phyloP scores from a whole-genome alignment of 805 yeast species.

The Wickerhamomyces ciferrii region DNA sequence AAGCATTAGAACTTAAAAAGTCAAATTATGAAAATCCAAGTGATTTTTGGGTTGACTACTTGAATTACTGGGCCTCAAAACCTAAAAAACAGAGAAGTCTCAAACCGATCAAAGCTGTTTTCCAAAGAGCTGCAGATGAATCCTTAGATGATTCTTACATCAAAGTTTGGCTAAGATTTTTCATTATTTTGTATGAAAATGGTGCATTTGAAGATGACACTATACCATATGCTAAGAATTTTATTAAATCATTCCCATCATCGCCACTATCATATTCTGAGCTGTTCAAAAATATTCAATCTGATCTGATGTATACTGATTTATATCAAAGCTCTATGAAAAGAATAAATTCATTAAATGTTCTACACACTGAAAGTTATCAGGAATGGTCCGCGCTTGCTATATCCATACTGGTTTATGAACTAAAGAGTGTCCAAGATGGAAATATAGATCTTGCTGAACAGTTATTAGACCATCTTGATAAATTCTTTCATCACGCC shows the following conservation, averaged over 20 bases:
- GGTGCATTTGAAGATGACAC: slow-evolving; percentile 2
- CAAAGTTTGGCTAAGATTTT: slow-evolving; percentile 25
- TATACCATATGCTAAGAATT: background rate
- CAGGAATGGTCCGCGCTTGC: background rate
- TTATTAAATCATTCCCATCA: background rate
- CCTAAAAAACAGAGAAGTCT: slow-evolving; percentile 4
- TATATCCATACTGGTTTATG: background rate
- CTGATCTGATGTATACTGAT: background rate
- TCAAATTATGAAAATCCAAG: background rate
- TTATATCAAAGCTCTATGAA: background rate
- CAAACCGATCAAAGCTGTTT: slow-evolving; percentile 16
- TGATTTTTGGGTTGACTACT: slow-evolving; percentile 28
- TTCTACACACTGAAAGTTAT: background rate
- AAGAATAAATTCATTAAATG: background rate
- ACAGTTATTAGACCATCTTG: background rate
- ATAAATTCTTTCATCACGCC: slow-evolving; percentile 22
- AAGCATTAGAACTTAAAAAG: slow-evolving; percentile 26
- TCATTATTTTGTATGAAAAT: slow-evolving; percentile 23
- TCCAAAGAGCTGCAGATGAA: slow-evolving; percentile 26
- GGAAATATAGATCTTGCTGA: background rate
- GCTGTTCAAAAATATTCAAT: background rate
- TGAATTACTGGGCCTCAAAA: slow-evolving; percentile 24
- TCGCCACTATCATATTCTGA: background rate
- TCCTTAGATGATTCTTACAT: slow-evolving; percentile 10
- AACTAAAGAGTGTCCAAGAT: background rate